A percentile compares a stretch with the other conserved stretches of the same genome.
Conservation (phyloP, 2,329 filamentous ascomycete species). For the Diaporthe nobilis region DNA sequence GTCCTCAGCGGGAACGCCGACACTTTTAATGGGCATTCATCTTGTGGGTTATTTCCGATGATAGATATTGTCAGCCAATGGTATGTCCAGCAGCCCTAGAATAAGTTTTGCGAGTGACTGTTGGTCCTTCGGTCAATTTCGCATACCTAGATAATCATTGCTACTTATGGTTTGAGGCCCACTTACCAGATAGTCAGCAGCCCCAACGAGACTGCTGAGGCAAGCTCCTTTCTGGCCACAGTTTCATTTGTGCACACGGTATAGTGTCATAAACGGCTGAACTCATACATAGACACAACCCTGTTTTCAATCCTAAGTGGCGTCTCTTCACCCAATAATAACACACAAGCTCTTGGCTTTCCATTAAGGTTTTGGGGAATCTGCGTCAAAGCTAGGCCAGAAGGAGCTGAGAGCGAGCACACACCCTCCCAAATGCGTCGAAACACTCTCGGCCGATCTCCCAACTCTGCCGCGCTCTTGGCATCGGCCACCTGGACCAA, state of each 20-base stretch:
- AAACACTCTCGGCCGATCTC: conserved; percentile 19
- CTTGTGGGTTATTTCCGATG: too few relatives aligned
- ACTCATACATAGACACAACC: background rate
- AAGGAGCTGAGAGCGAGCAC: background rate
- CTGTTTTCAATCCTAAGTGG: background rate
- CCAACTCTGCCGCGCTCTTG: conserved; percentile 10
- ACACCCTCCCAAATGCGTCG: background rate
- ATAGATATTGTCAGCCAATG: too few relatives aligned
- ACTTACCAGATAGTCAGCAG: background rate
- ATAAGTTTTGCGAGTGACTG: too few relatives aligned
- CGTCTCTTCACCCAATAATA: background rate
- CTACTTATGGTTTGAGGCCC: background rate
- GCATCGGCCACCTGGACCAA: conserved; percentile 16
- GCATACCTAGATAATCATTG: background rate
- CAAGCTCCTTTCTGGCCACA: background rate
- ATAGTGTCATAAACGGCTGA: background rate
- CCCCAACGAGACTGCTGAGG: background rate
- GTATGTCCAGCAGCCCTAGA: too few relatives aligned
- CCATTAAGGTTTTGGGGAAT: background rate
- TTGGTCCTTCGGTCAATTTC: background rate
- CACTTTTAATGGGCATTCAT: too few relatives aligned
- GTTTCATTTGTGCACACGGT: background rate
- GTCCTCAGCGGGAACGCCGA: too few relatives aligned
- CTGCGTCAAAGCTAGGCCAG: conserved; percentile 2
- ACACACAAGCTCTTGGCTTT: background rate